Evolutionary conservation across 495 filamentous ascomycete genomes (phyloP).

Genomic region (Darksidea phi): DNA sequence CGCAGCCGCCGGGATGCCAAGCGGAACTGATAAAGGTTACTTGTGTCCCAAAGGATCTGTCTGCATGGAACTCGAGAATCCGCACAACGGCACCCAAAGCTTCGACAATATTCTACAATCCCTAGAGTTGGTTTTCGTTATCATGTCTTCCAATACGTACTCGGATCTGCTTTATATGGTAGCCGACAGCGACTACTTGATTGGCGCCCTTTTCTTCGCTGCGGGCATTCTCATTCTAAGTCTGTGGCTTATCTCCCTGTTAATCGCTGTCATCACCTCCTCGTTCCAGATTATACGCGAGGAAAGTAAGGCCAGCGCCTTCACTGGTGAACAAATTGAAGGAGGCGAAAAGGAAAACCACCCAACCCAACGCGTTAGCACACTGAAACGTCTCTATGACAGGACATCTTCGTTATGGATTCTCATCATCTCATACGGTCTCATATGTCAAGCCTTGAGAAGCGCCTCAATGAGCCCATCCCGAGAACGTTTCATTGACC

Average conservation of each 20-base stretch:
- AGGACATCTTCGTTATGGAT: conserved; percentile 80
- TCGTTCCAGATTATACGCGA: conserved; percentile 98
- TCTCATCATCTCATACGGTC: conserved; percentile 69
- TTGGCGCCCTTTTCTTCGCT: conserved; percentile 73
- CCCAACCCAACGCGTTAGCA: conserved; percentile 51
- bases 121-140: conserved; percentile 92
- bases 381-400: conserved; percentile 66
- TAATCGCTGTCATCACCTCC: conserved; percentile 97
- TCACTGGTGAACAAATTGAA: conserved; percentile 67
- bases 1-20: conserved; percentile 29
- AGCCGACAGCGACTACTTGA: conserved; percentile 85
- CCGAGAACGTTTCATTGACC: conserved; percentile 59
- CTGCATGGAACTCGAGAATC: conserved; percentile 77
- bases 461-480: conserved; percentile 66
- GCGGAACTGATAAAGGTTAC: conserved; percentile 73
- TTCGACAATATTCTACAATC: conserved; percentile 95
- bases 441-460: conserved; percentile 71
- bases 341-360: conserved; percentile 42
- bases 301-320: conserved; percentile 90
- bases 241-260: conserved; percentile 93
- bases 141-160: conserved; percentile 98
- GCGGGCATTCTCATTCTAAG: conserved; percentile 87
- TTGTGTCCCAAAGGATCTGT: conserved; percentile 79
- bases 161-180: conserved; percentile 91
- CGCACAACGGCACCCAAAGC: conserved; percentile 81